Percentiles rank a stretch among this genome's conserved stretches.
phyloP scores from a whole-genome alignment of 2,329 filamentous ascomycete genomes.

The Nothophoma quercina region DNA sequence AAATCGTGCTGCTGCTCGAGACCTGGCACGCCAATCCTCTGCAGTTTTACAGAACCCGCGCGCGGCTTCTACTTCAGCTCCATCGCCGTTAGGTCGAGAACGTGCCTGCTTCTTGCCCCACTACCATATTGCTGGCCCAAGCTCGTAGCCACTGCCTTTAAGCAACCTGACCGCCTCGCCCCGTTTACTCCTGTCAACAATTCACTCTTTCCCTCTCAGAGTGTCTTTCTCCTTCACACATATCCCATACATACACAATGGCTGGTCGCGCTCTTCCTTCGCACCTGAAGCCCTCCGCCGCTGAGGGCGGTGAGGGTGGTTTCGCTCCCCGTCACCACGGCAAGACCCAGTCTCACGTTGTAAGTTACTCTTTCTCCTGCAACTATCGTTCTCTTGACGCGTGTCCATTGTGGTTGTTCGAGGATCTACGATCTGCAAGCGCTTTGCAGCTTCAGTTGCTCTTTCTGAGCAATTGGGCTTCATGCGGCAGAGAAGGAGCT shows the following conservation, averaged over 20 bases:
- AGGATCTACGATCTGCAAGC: background rate
- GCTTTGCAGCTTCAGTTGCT: background rate
- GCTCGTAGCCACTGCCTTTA: slow-evolving; percentile 28
- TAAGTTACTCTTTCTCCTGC: slow-evolving; percentile 58
- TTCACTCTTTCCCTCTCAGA: slow-evolving; percentile 19
- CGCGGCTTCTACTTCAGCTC: slow-evolving; percentile 14
- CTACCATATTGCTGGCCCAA: slow-evolving; percentile 18
- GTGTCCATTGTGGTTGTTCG: background rate
- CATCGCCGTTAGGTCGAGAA: slow-evolving; percentile 26
- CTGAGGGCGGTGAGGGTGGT: slow-evolving; percentile 50
- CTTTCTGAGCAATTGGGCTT: background rate
- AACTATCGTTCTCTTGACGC: background rate
- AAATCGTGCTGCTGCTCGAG: slow-evolving; percentile 20
- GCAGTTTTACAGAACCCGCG: slow-evolving; percentile 16
- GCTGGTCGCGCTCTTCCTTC: slow-evolving; percentile 77
- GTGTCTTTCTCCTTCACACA: slow-evolving; percentile 17
- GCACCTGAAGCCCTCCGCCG: slow-evolving; percentile 75
- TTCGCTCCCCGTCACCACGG: slow-evolving; percentile 74
- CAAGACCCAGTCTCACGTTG: slow-evolving; percentile 87
- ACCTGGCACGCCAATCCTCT: slow-evolving; percentile 12
- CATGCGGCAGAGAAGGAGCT: background rate
- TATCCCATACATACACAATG: slow-evolving; percentile 60
- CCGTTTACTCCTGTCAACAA: slow-evolving; percentile 23
- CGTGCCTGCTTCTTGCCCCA: slow-evolving; percentile 35
- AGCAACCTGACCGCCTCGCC: slow-evolving; percentile 29